Conservation (phyloP, 2,329 filamentous ascomycete species). For the Talaromyces pinophilus region DNA sequence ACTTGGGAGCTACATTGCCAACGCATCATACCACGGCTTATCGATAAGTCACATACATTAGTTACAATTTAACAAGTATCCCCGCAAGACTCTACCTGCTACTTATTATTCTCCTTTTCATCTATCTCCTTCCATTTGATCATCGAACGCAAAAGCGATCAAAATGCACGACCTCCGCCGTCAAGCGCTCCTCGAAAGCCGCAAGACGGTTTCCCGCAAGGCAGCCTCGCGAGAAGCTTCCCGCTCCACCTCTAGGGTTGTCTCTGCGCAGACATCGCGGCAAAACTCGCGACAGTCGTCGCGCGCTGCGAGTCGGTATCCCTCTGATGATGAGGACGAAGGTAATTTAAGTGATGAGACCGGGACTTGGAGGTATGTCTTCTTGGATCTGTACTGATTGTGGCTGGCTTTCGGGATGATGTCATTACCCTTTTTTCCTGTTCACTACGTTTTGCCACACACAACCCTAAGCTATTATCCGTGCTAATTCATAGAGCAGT, state of each 20-base stretch:
- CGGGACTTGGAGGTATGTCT: conserved; percentile 53
- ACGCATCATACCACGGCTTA: conserved; percentile 15
- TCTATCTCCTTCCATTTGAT: not conserved
- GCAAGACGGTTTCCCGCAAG: conserved; percentile 66
- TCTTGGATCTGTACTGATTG: conserved; percentile 28
- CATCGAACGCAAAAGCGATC: not conserved
- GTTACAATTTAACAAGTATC: not conserved
- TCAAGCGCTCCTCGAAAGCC: conserved; percentile 63
- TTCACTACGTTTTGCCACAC: conserved; percentile 7
- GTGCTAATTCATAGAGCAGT: conserved; percentile 38
- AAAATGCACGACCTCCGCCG: conserved; percentile 55
- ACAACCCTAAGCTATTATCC: not conserved
- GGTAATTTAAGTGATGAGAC: conserved; percentile 60
- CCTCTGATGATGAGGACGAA: conserved; percentile 61
- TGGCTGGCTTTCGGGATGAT: conserved; percentile 34
- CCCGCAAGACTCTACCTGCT: not conserved
- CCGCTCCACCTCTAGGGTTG: conserved; percentile 53
- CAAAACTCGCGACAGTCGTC: conserved; percentile 56
- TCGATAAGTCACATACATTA: conserved; percentile 8
- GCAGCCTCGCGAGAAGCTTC: conserved; percentile 58
- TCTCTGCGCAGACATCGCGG: conserved; percentile 56
- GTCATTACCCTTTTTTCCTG: conserved; percentile 29
- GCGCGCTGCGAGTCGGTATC: conserved; percentile 55
- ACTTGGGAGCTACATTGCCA: conserved; percentile 10
- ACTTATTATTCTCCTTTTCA: not conserved